Percentiles rank a stretch among this genome's conserved stretches.
These are phyloP conservation scores for Tulasnella sp. DNA, from an alignment of 768 basidiomycete genomes.

Conservation along the genomic window DNA sequence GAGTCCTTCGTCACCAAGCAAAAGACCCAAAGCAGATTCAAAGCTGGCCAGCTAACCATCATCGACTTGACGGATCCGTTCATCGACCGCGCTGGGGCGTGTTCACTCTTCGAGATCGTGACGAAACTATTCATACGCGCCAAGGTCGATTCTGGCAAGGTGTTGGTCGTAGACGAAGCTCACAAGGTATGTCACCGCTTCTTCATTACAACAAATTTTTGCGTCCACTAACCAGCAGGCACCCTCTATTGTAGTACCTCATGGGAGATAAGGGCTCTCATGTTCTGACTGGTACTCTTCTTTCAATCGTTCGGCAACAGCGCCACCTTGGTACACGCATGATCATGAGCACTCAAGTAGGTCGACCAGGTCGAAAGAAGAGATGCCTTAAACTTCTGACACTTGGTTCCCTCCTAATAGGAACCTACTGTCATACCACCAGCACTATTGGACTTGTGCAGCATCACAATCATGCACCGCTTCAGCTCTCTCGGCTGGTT, in stretches of 20 bases:
- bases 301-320: constrained; percentile 27
- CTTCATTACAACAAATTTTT: not conserved
- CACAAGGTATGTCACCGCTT: constrained; percentile 42
- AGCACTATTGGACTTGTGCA: constrained; percentile 22
- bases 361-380: not conserved
- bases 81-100: constrained; percentile 57
- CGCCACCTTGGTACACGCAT: constrained; percentile 25
- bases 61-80: constrained; percentile 72
- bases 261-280: constrained; percentile 37
- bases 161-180: constrained; percentile 25
- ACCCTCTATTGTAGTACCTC: constrained; percentile 21
- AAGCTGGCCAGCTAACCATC: constrained; percentile 58
- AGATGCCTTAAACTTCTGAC: not conserved
- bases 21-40: constrained; percentile 47
- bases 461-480: constrained; percentile 12
- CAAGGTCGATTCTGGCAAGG: constrained; percentile 19
- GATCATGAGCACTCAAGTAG: constrained; percentile 28
- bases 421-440: constrained; percentile 27
- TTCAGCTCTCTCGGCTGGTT: constrained; percentile 22
- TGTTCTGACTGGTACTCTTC: constrained; percentile 24
- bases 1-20: constrained; percentile 38
- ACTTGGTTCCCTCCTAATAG: not conserved
- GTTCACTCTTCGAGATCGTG: constrained; percentile 67
- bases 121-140: constrained; percentile 54
- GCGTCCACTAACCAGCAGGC: not conserved